These are phyloP conservation scores for Colletotrichum eleusines DNA, from an alignment of 2,329 filamentous ascomycete genomes.

Conservation along the genomic window DNA sequence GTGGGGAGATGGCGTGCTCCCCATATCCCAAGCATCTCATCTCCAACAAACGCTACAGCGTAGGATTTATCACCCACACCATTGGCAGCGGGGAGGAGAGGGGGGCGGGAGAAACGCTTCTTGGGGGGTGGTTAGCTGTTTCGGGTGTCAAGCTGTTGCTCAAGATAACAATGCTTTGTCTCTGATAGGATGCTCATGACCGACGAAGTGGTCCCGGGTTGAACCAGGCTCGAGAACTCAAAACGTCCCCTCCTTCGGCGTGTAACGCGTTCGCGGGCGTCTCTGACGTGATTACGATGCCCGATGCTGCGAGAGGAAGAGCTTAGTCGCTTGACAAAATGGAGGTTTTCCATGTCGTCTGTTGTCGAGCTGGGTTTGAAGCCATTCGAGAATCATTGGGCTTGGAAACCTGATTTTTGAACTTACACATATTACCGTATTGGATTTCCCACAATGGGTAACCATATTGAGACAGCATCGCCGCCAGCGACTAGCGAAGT, in stretches of 20 bases:
- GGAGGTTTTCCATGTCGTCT: background rate
- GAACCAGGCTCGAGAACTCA: background rate
- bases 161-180: conserved; percentile 31
- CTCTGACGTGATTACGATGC: conserved; percentile 39
- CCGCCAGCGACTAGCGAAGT: background rate
- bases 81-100: conserved; percentile 1
- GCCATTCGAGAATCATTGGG: background rate
- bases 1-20: conserved; percentile 43
- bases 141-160: conserved; percentile 13
- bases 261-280: conserved; percentile 35
- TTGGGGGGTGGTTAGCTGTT: conserved; percentile 19
- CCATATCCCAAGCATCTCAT: conserved; percentile 25
- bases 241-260: conserved; percentile 4
- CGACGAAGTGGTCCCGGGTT: conserved; percentile 7
- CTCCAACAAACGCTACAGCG: conserved; percentile 6
- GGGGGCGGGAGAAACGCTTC: conserved; percentile 7
- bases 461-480: conserved; percentile 24
- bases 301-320: conserved; percentile 14
- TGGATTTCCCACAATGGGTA: conserved; percentile 22
- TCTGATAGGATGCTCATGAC: conserved; percentile 31
- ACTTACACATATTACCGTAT: background rate
- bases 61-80: background rate
- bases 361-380: background rate
- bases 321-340: conserved; percentile 17
- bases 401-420: background rate